Conservation (phyloP, 2,329 filamentous ascomycete species). For the Neonectria sp. region DNA sequence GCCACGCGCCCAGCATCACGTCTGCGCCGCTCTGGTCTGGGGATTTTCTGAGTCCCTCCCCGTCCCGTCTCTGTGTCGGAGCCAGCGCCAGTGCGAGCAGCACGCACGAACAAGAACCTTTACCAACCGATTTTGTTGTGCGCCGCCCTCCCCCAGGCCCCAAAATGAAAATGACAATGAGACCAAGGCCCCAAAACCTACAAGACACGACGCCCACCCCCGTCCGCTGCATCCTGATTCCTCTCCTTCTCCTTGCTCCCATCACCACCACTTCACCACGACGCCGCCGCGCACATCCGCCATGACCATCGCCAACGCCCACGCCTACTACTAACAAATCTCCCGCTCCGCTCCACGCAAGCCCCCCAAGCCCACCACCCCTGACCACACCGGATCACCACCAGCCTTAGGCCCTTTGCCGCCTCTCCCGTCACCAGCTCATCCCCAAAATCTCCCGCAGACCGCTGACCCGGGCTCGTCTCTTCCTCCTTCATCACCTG, state of each 20-base stretch:
- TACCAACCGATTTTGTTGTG: conserved; percentile 56
- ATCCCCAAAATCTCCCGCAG: conserved; percentile 40
- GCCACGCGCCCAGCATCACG: conserved; percentile 33
- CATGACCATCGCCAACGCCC: conserved; percentile 46
- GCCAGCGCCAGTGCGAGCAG: conserved; percentile 39
- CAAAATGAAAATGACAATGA: conserved; percentile 58
- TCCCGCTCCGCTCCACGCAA: conserved; percentile 48
- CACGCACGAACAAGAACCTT: conserved; percentile 48
- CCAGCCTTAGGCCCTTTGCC: conserved; percentile 47
- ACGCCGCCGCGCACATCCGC: conserved; percentile 40
- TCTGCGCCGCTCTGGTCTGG: conserved; percentile 39
- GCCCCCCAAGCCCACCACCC: conserved; percentile 50
- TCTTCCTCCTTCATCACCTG: conserved; percentile 29
- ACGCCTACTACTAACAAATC: conserved; percentile 42
- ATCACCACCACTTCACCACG: conserved; percentile 47
- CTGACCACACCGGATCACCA: conserved; percentile 50
- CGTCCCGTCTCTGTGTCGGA: conserved; percentile 33
- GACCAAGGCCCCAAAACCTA: conserved; percentile 55
- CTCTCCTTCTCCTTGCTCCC: conserved; percentile 36
- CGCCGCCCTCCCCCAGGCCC: conserved; percentile 57
- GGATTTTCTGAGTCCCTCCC: conserved; percentile 44
- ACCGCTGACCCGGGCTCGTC: conserved; percentile 21
- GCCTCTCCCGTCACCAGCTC: conserved; percentile 46
- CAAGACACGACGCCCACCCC: conserved; percentile 54
- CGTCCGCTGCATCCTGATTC: conserved; percentile 38